Evolutionary conservation across 2,329 filamentous ascomycete genomes (phyloP), one percentile per base, ranked within the genome.

Genomic region (Blumeriella jaapii): DNA sequence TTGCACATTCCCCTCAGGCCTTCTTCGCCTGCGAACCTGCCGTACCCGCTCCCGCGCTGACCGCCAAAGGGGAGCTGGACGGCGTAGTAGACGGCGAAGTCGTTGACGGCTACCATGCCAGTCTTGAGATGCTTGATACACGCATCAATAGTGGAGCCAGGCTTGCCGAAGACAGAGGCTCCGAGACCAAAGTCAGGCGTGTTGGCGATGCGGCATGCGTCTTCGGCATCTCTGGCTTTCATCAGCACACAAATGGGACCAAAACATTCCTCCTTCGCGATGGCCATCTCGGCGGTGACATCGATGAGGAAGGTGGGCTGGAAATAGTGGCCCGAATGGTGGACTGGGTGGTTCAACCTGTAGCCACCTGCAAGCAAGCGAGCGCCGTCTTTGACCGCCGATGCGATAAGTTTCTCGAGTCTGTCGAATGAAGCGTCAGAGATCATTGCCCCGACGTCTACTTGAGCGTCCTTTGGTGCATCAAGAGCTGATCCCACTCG

Each of bases 31-130:
- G 85, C 89, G 60, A 98, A 98, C 2, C 89, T 71, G 1, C 91
- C 91, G 57, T 96, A 96, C 0, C 83, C 91, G 15, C 82, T 93
- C 1, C 86, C 89, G 39, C 74, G 76, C n/a, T 51, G 42, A 16
- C 55, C 91, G 23, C 91, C 91, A 59, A 98, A 98, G 0, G 91
- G 91, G 24, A 98, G 63, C 60, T 94, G 86, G 6, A 93, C 87
- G 34, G 89, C 85, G 55, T 98, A 98, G 59, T 78, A 95, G 17
- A 77, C 80, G 13, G 79, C 91, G 54, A 98, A 98, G 62, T 98
- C 91, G 57, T 98, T 98, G 48, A 98, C 74, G 15, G 85, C 77
- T 0, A 96, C 83, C 82, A 94, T 95, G 28, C 91, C 91, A 0
- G 82, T 77, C 43, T 79, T 74, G 33, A 95, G 68, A 15, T 74